Conservation (phyloP, 1,284 basidiomycete genomes). For the Coniophora puteana region DNA sequence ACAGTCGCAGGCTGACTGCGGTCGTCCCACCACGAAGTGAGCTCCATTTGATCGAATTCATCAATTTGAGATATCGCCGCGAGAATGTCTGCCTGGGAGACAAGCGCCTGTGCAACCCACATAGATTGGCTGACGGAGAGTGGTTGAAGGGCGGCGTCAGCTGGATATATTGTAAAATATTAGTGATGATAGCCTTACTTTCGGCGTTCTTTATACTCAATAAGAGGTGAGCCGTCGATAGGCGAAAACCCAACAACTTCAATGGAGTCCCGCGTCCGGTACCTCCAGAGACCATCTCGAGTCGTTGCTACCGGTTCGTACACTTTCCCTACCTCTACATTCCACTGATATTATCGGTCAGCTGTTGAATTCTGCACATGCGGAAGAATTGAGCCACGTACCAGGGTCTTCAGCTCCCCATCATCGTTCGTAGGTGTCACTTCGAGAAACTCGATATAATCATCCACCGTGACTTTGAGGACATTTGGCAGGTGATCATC, state of each 20-base stretch:
- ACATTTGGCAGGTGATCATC: conserved; percentile 2
- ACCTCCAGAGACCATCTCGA: conserved; percentile 22
- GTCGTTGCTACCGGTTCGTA: conserved; percentile 22
- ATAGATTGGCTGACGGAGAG: conserved; percentile 10
- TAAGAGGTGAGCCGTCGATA: conserved; percentile 7
- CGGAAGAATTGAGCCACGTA: not conserved
- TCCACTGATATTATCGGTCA: conserved; percentile 14
- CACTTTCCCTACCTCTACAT: conserved; percentile 8
- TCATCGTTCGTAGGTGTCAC: conserved; percentile 6
- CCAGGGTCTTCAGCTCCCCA: conserved; percentile 15
- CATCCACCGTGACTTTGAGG: conserved; percentile 4
- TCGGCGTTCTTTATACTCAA: conserved; percentile 14
- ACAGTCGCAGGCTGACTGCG: conserved; percentile 6
- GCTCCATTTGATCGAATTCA: conserved; percentile 9
- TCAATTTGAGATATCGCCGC: conserved; percentile 6
- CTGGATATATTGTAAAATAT: too few species aligned
- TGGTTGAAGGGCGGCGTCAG: too few species aligned
- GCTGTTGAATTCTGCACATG: not conserved
- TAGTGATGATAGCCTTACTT: conserved; percentile 10
- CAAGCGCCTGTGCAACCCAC: conserved; percentile 5
- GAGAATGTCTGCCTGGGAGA: conserved; percentile 5
- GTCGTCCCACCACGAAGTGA: conserved; percentile 14
- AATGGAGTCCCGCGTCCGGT: conserved; percentile 19
- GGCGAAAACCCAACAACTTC: conserved; percentile 19
- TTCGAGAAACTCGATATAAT: conserved; percentile 16